These are phyloP conservation scores for Ophiocordyceps sinensis DNA, from an alignment of 2,329 filamentous ascomycete species.

Conservation along the genomic window DNA sequence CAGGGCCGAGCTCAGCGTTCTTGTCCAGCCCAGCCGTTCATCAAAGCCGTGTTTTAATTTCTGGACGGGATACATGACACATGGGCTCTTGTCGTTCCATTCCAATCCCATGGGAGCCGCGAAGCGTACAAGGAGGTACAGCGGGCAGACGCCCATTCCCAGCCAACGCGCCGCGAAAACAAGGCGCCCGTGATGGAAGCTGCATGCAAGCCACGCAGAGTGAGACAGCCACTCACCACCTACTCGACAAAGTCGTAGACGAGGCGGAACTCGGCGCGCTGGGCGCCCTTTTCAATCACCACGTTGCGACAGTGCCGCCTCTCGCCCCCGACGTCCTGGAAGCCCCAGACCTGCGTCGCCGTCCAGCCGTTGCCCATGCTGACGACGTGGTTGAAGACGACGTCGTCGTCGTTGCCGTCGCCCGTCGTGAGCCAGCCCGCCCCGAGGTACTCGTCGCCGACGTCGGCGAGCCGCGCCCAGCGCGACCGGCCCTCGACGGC, in stretches of 20 bases:
- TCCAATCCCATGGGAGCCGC: no score
- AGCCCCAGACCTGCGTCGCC: slow-evolving; percentile 46
- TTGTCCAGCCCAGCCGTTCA: no score
- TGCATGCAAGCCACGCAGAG: not conserved
- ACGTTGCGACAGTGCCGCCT: slow-evolving; percentile 39
- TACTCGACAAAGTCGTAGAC: slow-evolving; percentile 38
- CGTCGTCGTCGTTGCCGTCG: slow-evolving; percentile 43
- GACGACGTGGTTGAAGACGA: slow-evolving; percentile 50
- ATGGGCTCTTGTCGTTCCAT: no score
- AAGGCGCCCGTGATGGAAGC: no score
- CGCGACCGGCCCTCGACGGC: slow-evolving; percentile 45
- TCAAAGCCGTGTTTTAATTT: no score
- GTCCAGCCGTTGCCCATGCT: slow-evolving; percentile 38
- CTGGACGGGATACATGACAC: no score
- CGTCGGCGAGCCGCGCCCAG: slow-evolving; percentile 30
- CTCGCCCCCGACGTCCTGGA: slow-evolving; percentile 37
- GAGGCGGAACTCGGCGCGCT: slow-evolving; percentile 35
- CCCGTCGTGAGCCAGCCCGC: slow-evolving; percentile 35
- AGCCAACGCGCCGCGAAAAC: no score
- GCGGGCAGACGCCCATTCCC: no score
- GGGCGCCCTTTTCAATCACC: slow-evolving; percentile 32
- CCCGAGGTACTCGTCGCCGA: slow-evolving; percentile 41
- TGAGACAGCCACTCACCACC: not conserved
- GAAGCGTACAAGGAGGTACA: no score
- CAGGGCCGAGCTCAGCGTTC: no score